phyloP scores from a whole-genome alignment of 257 asterid genomes.

The Catharanthus roseus region DNA sequence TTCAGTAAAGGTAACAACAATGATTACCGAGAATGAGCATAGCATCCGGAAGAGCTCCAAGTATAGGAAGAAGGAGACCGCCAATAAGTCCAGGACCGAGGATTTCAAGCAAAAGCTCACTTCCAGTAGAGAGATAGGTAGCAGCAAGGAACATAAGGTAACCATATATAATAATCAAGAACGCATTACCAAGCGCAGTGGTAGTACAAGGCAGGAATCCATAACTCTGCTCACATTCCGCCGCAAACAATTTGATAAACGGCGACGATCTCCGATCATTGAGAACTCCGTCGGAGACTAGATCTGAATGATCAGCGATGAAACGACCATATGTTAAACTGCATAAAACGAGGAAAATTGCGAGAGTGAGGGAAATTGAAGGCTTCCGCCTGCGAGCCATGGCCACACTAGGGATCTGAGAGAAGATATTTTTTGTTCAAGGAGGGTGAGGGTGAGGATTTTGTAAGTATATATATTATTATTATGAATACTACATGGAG shows the following conservation, averaged over 20 bases:
- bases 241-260: constrained; percentile 34
- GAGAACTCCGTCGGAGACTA: constrained; percentile 40
- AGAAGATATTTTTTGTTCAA: too few relatives aligned
- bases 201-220: constrained; percentile 87
- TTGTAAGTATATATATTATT: too few relatives aligned
- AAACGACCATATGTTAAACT: constrained; percentile 40
- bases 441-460: too few relatives aligned
- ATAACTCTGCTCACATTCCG: constrained; percentile 74
- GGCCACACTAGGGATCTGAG: background rate
- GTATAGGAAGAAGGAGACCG: constrained; percentile 79
- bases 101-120: constrained; percentile 84
- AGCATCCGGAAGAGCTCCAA: constrained; percentile 97
- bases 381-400: constrained; percentile 16
- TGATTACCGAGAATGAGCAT: constrained; percentile 76
- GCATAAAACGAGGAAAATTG: constrained; percentile 37
- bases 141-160: constrained; percentile 80
- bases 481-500: too few relatives aligned
- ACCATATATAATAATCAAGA: constrained; percentile 70
- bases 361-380: constrained; percentile 12
- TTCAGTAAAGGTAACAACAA: background rate
- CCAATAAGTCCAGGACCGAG: constrained; percentile 89
- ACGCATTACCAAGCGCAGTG: constrained; percentile 58
- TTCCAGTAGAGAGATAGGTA: constrained; percentile 63
- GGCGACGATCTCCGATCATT: constrained; percentile 5
- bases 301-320: constrained; percentile 43